These are phyloP conservation scores for Byssochlamys sp. DNA, from an alignment of 2,329 filamentous ascomycete genomes.

Conservation along the genomic window DNA sequence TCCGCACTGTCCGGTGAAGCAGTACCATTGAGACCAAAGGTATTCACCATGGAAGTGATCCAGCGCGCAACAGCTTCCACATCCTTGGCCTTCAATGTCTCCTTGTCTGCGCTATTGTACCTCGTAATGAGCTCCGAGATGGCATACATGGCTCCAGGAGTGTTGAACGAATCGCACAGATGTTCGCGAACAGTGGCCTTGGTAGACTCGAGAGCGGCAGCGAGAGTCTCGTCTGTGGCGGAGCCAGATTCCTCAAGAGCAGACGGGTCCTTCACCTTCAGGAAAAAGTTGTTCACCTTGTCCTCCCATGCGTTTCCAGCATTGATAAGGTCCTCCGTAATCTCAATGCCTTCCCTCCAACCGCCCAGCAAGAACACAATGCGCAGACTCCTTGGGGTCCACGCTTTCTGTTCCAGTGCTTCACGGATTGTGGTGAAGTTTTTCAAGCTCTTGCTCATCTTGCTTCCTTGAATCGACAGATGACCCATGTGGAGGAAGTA, in stretches of 20 bases:
- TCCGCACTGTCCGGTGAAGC: slow-evolving; percentile 25
- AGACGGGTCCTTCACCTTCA: slow-evolving; percentile 45
- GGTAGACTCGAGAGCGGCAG: slow-evolving; percentile 42
- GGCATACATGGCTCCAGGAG: slow-evolving; percentile 65
- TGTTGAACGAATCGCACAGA: slow-evolving; percentile 80
- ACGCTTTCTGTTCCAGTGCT: slow-evolving; percentile 58
- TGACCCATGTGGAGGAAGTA: slow-evolving; percentile 97
- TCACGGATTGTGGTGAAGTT: slow-evolving; percentile 92
- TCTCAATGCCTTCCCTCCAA: slow-evolving; percentile 87
- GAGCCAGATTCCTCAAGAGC: slow-evolving; percentile 16
- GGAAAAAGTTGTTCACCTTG: slow-evolving; percentile 62
- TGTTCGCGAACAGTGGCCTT: slow-evolving; percentile 53
- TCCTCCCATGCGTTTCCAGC: slow-evolving; percentile 71
- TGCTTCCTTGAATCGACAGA: slow-evolving; percentile 74
- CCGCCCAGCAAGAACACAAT: slow-evolving; percentile 78
- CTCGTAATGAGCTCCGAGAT: slow-evolving; percentile 69
- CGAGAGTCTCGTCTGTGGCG: slow-evolving; percentile 34
- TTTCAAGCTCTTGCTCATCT: slow-evolving; percentile 93
- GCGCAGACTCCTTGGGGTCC: slow-evolving; percentile 69
- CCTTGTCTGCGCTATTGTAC: slow-evolving; percentile 53
- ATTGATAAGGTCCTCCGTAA: slow-evolving; percentile 70
- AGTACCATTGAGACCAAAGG: slow-evolving; percentile 60
- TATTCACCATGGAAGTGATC: slow-evolving; percentile 73
- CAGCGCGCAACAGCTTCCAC: slow-evolving; percentile 57
- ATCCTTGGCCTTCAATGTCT: slow-evolving; percentile 37